Conservation (phyloP, 495 filamentous ascomycete species). For the Xylaria cubensis region DNA sequence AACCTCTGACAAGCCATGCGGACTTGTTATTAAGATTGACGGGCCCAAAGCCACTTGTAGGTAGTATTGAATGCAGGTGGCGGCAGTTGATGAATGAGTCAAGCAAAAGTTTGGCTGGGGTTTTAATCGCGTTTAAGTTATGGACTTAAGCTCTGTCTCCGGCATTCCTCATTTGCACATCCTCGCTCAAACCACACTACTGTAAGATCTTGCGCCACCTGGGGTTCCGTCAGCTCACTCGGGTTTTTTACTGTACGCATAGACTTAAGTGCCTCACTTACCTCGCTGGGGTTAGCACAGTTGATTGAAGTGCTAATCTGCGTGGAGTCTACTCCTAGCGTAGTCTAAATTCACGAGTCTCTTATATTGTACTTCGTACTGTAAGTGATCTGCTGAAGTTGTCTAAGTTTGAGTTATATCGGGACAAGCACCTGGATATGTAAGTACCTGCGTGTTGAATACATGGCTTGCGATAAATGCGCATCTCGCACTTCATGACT, state of each 20-base stretch:
- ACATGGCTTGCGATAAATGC: background rate
- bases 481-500: background rate
- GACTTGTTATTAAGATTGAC: background rate
- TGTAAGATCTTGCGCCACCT: background rate
- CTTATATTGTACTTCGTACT: background rate
- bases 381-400: background rate
- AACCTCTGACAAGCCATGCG: too few species aligned
- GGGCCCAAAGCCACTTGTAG: background rate
- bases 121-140: background rate
- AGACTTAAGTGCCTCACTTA: background rate
- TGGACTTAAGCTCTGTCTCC: slow-evolving; percentile 10
- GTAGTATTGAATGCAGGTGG: background rate
- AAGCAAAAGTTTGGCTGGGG: background rate
- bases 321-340: background rate
- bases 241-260: background rate
- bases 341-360: background rate
- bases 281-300: background rate
- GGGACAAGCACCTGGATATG: background rate
- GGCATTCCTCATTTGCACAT: background rate
- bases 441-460: background rate
- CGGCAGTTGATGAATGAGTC: background rate
- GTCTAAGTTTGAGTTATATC: background rate
- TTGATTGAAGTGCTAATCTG: background rate
- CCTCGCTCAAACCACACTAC: background rate
- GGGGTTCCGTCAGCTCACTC: background rate